phyloP scores from a whole-genome alignment of 768 basidiomycete species.

The Pleurotus cornucopiae region DNA sequence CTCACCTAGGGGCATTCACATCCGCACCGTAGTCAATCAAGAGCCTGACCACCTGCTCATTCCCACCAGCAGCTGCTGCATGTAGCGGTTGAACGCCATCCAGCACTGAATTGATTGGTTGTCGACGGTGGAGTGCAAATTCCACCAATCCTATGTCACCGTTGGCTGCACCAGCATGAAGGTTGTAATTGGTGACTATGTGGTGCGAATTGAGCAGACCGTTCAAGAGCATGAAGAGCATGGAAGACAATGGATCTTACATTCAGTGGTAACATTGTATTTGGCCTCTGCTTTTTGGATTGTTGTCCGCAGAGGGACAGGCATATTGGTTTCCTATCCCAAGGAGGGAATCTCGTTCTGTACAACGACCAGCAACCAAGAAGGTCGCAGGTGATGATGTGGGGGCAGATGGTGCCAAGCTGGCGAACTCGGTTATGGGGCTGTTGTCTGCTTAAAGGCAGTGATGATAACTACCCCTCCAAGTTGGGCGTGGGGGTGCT shows the following conservation, averaged over 20 bases:
- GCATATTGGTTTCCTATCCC: conserved; percentile 29
- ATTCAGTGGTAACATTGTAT: conserved; percentile 57
- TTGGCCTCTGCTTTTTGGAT: conserved; percentile 48
- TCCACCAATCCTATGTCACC: conserved; percentile 92
- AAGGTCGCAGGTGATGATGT: conserved; percentile 13
- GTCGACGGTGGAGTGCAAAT: conserved; percentile 90
- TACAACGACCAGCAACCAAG: too few species aligned
- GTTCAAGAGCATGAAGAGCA: not conserved
- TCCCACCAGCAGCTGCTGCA: conserved; percentile 90
- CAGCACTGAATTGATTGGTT: conserved; percentile 93
- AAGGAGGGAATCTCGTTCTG: conserved; percentile 1
- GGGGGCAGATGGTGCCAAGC: conserved; percentile 10
- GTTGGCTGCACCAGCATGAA: conserved; percentile 73
- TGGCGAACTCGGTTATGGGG: not conserved
- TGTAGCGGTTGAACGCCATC: conserved; percentile 97
- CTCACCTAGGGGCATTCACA: conserved; percentile 90
- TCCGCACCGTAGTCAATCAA: conserved; percentile 95
- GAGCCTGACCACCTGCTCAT: conserved; percentile 80
- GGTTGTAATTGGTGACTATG: conserved; percentile 69
- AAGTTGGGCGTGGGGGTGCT: not conserved
- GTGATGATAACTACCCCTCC: not conserved
- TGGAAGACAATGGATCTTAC: conserved; percentile 25
- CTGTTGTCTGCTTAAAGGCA: not conserved
- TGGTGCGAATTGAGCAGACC: conserved; percentile 10
- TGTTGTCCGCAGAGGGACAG: conserved; percentile 43